These are phyloP conservation scores for Clitocybe nebularis DNA, from an alignment of 1,284 basidiomycete species.

Conservation along the genomic window DNA sequence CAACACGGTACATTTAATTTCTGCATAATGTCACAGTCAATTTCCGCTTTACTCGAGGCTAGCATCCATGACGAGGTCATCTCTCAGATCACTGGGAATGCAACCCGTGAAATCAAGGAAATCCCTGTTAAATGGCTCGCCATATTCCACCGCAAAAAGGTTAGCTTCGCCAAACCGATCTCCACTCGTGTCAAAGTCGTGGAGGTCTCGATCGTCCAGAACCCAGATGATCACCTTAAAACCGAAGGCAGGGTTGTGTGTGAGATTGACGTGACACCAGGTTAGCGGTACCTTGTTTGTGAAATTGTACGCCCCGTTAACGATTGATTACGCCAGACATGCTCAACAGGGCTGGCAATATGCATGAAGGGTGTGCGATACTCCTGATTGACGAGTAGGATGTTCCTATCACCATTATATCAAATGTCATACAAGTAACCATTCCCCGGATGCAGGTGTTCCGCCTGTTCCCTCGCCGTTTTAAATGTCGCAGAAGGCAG, in stretches of 20 bases:
- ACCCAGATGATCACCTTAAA: slow-evolving; percentile 31
- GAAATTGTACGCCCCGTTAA: neutral
- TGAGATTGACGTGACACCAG: slow-evolving; percentile 42
- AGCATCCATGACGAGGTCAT: slow-evolving; percentile 16
- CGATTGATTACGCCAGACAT: slow-evolving; percentile 34
- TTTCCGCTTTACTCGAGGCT: neutral
- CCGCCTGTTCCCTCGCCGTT: slow-evolving; percentile 26
- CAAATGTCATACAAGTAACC: slow-evolving; percentile 4
- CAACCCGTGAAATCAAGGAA: slow-evolving; percentile 31
- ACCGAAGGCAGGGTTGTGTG: slow-evolving; percentile 38
- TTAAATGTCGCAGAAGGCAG: slow-evolving; percentile 23
- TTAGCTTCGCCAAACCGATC: slow-evolving; percentile 28
- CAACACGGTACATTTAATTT: too few species aligned
- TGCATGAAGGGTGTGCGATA: slow-evolving; percentile 45
- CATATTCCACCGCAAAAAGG: slow-evolving; percentile 26
- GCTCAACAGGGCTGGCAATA: slow-evolving; percentile 35
- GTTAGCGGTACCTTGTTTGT: slow-evolving; percentile 25
- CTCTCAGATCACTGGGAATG: slow-evolving; percentile 30
- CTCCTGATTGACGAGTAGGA: slow-evolving; percentile 46
- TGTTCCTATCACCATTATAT: neutral
- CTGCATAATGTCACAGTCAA: slow-evolving; percentile 5
- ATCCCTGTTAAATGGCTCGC: slow-evolving; percentile 31
- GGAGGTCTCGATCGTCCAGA: slow-evolving; percentile 37
- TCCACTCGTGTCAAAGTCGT: slow-evolving; percentile 25
- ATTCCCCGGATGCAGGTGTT: slow-evolving; percentile 22